Conservation (phyloP, 768 basidiomycete species). For the Boletus fagicola region DNA sequence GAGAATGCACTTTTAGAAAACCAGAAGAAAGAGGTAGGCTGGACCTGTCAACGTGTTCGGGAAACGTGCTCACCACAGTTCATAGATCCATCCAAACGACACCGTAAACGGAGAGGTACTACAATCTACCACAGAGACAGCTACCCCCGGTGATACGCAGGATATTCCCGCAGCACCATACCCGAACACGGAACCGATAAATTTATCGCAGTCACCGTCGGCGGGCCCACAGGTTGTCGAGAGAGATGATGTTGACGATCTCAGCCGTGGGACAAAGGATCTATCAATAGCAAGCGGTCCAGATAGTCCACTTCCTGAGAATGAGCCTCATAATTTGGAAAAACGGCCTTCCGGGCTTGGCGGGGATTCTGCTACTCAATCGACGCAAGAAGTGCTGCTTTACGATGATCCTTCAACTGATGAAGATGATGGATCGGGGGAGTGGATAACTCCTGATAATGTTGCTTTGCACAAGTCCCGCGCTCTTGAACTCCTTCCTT, state of each 20-base stretch:
- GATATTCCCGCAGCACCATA: neutral
- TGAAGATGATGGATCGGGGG: conserved; percentile 82
- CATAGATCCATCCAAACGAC: conserved; percentile 9
- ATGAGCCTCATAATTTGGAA: conserved; percentile 36
- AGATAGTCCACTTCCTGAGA: conserved; percentile 2
- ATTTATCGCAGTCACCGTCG: neutral
- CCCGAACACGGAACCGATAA: neutral
- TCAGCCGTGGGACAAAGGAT: conserved; percentile 8
- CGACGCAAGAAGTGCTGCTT: conserved; percentile 35
- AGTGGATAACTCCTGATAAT: conserved; percentile 96
- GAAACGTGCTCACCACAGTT: neutral
- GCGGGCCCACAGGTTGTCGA: neutral
- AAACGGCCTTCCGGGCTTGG: conserved; percentile 23
- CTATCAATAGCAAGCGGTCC: conserved; percentile 17
- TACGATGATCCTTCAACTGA: conserved; percentile 76
- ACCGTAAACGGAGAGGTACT: neutral
- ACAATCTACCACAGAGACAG: neutral
- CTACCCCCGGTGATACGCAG: conserved; percentile 4
- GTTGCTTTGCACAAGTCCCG: conserved; percentile 83
- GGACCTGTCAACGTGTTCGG: conserved; percentile 1
- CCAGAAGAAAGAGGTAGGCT: conserved; percentile 31
- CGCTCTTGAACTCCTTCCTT: conserved; percentile 78
- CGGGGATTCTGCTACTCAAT: conserved; percentile 3
- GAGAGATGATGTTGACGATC: conserved; percentile 5
- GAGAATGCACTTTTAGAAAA: conserved; percentile 34